phyloP scores from a whole-genome alignment of 2,329 filamentous ascomycete genomes.

The Xylariomycetidae sp. region DNA sequence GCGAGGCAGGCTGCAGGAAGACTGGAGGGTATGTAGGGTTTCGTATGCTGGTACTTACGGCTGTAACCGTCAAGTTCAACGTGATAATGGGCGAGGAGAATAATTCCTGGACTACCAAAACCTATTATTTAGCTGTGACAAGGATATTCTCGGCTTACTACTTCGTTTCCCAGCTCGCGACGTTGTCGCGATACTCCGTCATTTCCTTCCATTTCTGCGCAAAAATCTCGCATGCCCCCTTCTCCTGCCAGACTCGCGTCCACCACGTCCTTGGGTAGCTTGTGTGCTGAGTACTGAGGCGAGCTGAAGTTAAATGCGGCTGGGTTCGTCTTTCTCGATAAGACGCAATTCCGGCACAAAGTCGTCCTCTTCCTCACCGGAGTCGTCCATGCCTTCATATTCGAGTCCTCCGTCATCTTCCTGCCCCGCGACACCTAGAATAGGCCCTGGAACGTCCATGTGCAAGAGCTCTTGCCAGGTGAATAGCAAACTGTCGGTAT shows the following conservation, averaged over 20 bases:
- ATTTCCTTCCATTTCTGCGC: conserved; percentile 68
- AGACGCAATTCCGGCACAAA: conserved; percentile 75
- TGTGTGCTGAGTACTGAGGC: conserved; percentile 89
- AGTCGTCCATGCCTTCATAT: conserved; percentile 29
- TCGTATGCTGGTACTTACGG: too few relatives aligned
- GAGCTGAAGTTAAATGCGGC: conserved; percentile 83
- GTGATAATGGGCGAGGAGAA: too few relatives aligned
- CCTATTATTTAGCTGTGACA: too few relatives aligned
- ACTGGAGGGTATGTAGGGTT: too few relatives aligned
- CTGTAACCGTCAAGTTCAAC: too few relatives aligned
- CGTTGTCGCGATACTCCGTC: conserved; percentile 24
- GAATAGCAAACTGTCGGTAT: conserved; percentile 86
- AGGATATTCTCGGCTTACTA: too few relatives aligned
- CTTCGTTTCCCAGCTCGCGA: conserved; percentile 26
- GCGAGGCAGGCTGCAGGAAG: too few relatives aligned
- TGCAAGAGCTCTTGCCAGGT: conserved; percentile 83
- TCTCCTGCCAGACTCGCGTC: conserved; percentile 63
- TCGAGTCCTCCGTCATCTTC: conserved; percentile 32
- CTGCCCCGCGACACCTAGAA: conserved; percentile 46
- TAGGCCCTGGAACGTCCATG: conserved; percentile 56
- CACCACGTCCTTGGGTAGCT: conserved; percentile 89
- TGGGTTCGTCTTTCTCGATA: conserved; percentile 77
- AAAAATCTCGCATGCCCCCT: conserved; percentile 76
- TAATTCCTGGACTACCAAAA: too few relatives aligned
- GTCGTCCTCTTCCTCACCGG: conserved; percentile 49